Evolutionary conservation across 169 alveolate genomes (phyloP), one percentile per base, ranked within the genome.

Genomic region (Miamiensis avidus): DNA sequence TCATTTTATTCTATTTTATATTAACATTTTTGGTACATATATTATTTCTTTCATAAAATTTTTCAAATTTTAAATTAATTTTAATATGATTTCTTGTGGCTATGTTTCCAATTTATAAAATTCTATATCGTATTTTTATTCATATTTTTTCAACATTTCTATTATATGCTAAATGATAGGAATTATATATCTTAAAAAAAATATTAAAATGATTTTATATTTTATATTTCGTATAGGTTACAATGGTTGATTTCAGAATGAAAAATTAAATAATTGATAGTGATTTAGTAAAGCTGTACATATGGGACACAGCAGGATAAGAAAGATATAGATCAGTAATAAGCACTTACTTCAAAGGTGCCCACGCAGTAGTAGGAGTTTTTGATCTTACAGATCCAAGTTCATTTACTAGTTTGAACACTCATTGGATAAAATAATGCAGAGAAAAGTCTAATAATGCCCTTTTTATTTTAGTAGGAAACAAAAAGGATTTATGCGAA

Each of bases 221-320:
- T n/a, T n/a, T n/a, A n/a, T 11, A 49, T 49, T 49, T 1, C 0
- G 64, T 0, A 29, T 29, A 79, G 84, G 84, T 79, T 29, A 79
- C 84, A 1, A 79, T 79, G 84, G 84, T 79, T 29, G 84, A 79
- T 32, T 79, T 79, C 20, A 79, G 65, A 79, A 79, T 79, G 0
- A 79, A 79, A 64, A 79, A 79, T 79, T 16, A 34, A 34, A 72
- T 79, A 26, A 79, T 79, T 29, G 84, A 79, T 49, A 25, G 30
- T 29, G 84, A 79, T 34, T 49, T 79, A 31, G 65, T 79, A 29
- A 79, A 79, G 30, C 20, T 79, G 25, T 65, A 79, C 64, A 49
- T 79, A 29, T 79, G 84, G 84, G 84, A 79, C 65, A 79, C 84
- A 1, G 84, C 84, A 29, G 84, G 84, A 49, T 29, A 79, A 31